Evolutionary conservation across 805 yeast genomes (phyloP).

Genomic region (Ogataea pini): DNA sequence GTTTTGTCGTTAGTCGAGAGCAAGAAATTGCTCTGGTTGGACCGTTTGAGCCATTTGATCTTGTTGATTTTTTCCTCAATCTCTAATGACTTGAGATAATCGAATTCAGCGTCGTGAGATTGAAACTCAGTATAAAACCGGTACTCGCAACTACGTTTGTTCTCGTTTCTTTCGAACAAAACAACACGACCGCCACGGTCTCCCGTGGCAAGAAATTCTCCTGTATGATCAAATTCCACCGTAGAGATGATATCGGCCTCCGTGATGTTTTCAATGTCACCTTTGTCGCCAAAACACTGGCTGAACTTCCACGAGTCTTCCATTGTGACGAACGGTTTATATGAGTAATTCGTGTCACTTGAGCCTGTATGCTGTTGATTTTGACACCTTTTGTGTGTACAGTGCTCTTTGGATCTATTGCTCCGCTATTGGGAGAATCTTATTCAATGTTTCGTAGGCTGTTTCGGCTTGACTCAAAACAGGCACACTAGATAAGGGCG

Average conservation of each 20-base stretch:
- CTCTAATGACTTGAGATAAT: constrained; percentile 90
- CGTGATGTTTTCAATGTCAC: constrained; percentile 91
- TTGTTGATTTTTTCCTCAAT: constrained; percentile 98
- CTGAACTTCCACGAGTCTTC: constrained; percentile 75
- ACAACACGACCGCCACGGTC: constrained; percentile 99
- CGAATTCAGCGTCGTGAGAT: constrained; percentile 98
- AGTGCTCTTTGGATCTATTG: neutral
- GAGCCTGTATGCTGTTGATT: neutral
- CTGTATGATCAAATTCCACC: constrained; percentile 93
- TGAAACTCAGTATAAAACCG: constrained; percentile 96
- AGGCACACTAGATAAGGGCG: constrained; percentile 7
- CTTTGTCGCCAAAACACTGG: constrained; percentile 98
- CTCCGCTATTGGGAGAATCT: neutral
- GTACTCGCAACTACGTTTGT: constrained; percentile 83
- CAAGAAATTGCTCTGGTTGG: constrained; percentile 86
- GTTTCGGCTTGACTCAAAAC: constrained; percentile 3
- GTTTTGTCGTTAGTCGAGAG: constrained; percentile 96
- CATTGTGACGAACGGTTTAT: constrained; percentile 16
- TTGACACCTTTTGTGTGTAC: neutral
- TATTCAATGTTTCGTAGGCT: neutral
- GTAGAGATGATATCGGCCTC: constrained; percentile 97
- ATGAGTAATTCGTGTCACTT: neutral
- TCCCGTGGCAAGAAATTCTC: constrained; percentile 96
- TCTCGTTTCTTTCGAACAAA: constrained; percentile 82
- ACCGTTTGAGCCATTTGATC: constrained; percentile 91